These are phyloP conservation scores for Phytophthora tubulina DNA, from an alignment of 352 stramenopile species.

Conservation along the genomic window DNA sequence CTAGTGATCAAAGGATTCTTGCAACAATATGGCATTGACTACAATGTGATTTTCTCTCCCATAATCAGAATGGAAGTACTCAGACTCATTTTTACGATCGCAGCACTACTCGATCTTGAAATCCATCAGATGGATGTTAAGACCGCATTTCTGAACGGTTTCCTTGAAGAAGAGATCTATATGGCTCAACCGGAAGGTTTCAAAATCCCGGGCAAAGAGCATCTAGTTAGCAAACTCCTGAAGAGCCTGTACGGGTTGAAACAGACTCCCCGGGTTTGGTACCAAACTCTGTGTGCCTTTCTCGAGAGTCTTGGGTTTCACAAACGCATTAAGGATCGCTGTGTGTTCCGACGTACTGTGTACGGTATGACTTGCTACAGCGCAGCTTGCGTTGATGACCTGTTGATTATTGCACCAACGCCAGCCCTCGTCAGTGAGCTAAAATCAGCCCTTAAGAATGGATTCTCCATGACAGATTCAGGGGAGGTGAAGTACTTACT, in stretches of 20 bases:
- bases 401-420: constrained; percentile 11
- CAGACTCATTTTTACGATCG: background rate
- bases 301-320: background rate
- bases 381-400: constrained; percentile 7
- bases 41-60: constrained; percentile 1
- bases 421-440: no score
- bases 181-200: constrained; percentile 2
- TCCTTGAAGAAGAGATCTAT: no score
- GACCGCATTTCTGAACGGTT: background rate
- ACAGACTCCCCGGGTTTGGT: constrained; percentile 26
- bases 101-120: constrained; percentile 27
- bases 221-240: constrained; percentile 4
- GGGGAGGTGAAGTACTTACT: no score
- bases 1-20: constrained; percentile 9
- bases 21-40: constrained; percentile 10
- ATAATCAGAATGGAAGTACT: constrained; percentile 11
- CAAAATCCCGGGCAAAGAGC: constrained; percentile 19
- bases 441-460: no score
- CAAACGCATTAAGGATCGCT: constrained; percentile 6
- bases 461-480: no score
- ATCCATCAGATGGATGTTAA: constrained; percentile 44
- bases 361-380: background rate
- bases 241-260: constrained; percentile 22
- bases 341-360: constrained; percentile 3
- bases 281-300: constrained; percentile 19